Evolutionary conservation across 2,329 filamentous ascomycete species (phyloP).

Genomic region (Colletotrichum tanaceti): DNA sequence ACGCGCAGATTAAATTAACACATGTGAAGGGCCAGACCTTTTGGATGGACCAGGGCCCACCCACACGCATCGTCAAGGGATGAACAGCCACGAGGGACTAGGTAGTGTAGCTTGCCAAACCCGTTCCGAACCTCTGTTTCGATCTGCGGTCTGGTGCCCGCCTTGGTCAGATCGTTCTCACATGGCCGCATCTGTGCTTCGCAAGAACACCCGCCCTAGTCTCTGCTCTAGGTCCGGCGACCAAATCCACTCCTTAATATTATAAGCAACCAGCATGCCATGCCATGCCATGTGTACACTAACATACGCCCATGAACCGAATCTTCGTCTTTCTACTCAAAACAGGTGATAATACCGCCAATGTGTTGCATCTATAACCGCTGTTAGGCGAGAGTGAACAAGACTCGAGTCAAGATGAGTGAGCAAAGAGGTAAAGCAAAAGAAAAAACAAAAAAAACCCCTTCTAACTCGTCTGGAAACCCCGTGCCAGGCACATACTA

Average conservation of each 20-base stretch:
- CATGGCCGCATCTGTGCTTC: background rate
- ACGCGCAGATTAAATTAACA: background rate
- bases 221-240: background rate
- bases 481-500: background rate
- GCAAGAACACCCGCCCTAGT: background rate
- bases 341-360: background rate
- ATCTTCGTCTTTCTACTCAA: too few species aligned
- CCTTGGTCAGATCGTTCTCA: constrained; percentile 10
- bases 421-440: constrained; percentile 30
- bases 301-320: too few species aligned
- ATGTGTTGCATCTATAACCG: background rate
- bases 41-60: background rate
- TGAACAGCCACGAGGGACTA: constrained; percentile 12
- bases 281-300: background rate
- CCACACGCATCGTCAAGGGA: constrained; percentile 6
- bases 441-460: too few species aligned
- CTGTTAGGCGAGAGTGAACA: constrained; percentile 21
- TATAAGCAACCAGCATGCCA: background rate
- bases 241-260: background rate
- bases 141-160: constrained; percentile 15
- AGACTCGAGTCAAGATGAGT: constrained; percentile 4
- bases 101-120: background rate
- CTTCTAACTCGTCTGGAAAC: background rate
- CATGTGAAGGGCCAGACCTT: background rate
- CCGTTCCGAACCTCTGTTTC: constrained; percentile 26